Percentiles rank a stretch among this genome's conserved stretches.
Conservation (phyloP, 768 basidiomycete genomes). For the Hemileccinum rubropunctum region DNA sequence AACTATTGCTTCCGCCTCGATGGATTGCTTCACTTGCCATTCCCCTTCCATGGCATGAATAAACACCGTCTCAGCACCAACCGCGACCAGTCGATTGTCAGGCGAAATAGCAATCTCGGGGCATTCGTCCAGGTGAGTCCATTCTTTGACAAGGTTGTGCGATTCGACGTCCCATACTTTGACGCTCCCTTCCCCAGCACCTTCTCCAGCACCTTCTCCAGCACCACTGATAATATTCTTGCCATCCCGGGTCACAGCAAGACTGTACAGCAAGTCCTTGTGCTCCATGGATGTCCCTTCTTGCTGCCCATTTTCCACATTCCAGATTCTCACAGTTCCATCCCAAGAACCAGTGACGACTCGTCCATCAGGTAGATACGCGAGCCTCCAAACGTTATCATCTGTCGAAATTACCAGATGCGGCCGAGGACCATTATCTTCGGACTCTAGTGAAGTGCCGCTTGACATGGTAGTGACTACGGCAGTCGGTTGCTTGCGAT, state of each 20-base stretch:
- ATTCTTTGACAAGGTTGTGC: not conserved
- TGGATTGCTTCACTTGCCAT: not conserved
- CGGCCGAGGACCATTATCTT: no score
- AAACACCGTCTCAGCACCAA: not conserved
- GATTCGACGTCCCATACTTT: not conserved
- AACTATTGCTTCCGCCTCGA: not conserved
- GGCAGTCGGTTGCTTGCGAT: no score
- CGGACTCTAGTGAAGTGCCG: no score
- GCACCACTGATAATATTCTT: not conserved
- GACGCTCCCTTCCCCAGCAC: not conserved
- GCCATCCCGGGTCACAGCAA: constrained; percentile 1
- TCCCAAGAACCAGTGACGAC: not conserved
- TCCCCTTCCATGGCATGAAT: not conserved
- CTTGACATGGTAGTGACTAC: no score
- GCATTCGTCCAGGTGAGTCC: not conserved
- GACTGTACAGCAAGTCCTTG: not conserved
- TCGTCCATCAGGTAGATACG: not conserved
- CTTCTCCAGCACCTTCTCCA: no score
- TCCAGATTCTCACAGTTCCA: not conserved
- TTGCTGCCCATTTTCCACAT: not conserved
- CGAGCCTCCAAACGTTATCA: not conserved
- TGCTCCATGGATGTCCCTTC: constrained; percentile 1
- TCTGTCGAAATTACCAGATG: no score
- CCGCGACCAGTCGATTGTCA: not conserved
- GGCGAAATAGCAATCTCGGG: not conserved